Evolutionary conservation across 805 yeast genomes (phyloP).

Genomic region (Pichia sporocuriosa): DNA sequence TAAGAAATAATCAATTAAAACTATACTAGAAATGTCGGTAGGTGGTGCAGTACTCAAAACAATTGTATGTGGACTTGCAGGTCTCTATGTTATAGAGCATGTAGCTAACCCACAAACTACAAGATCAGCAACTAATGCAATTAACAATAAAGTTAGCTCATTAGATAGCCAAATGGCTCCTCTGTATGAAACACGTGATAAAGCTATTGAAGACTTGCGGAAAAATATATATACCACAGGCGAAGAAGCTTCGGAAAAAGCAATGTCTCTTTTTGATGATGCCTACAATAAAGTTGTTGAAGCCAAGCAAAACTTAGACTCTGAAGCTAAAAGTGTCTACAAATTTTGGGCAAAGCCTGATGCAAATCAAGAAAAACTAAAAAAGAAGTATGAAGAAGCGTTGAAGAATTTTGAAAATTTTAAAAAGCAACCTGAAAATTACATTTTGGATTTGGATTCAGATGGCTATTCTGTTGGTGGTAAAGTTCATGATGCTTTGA

Average conservation of each 20-base stretch:
- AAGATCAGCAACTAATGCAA: too few species aligned
- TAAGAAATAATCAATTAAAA: too few species aligned
- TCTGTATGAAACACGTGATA: neutral
- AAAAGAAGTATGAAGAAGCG: conserved; percentile 13
- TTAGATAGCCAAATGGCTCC: neutral
- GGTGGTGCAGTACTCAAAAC: conserved; percentile 20
- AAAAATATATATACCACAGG: conserved; percentile 3
- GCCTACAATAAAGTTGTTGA: conserved; percentile 26
- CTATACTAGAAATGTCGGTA: conserved; percentile 10
- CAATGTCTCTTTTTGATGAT: conserved; percentile 18
- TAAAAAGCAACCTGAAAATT: conserved; percentile 11
- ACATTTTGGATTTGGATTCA: neutral
- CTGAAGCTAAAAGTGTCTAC: conserved; percentile 20
- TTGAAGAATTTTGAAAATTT: conserved; percentile 13
- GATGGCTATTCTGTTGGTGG: conserved; percentile 3
- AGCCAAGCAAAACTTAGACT: conserved; percentile 29
- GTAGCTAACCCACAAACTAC: too few species aligned
- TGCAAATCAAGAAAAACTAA: conserved; percentile 22
- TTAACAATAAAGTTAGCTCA: too few species aligned
- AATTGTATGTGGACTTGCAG: conserved; percentile 2
- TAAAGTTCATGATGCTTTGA: conserved; percentile 6
- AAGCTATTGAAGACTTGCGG: conserved; percentile 2
- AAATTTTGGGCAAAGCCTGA: conserved; percentile 13
- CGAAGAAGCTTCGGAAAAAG: conserved; percentile 11
- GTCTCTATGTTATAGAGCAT: too few species aligned